These are phyloP conservation scores for Ogataea polymorpha DNA, from an alignment of 805 yeast species.

Conservation along the genomic window DNA sequence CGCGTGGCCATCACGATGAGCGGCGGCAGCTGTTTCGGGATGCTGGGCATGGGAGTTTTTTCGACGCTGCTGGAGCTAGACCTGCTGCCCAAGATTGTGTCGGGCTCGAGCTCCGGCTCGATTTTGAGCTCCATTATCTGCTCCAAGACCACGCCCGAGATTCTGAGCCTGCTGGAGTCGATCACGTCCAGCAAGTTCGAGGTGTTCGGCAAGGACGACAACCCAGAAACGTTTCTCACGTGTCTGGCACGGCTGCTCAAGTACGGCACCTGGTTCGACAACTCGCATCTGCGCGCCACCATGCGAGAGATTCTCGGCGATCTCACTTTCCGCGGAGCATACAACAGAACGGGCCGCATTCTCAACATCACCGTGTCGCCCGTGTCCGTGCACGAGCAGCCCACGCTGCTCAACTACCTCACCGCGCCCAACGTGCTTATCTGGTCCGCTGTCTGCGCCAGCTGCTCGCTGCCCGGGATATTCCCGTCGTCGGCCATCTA, in stretches of 20 bases:
- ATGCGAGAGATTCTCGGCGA: constrained; percentile 82
- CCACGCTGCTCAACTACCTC: constrained; percentile 72
- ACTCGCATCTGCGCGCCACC: constrained; percentile 63
- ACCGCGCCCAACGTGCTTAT: constrained; percentile 79
- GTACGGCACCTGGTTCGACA: constrained; percentile 88
- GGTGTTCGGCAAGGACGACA: constrained; percentile 47
- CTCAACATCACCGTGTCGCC: constrained; percentile 92
- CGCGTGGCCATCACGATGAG: constrained; percentile 91
- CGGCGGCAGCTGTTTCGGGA: constrained; percentile 94
- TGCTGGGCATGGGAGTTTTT: constrained; percentile 89
- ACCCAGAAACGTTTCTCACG: constrained; percentile 48
- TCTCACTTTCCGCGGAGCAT: constrained; percentile 90
- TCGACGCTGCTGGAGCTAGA: constrained; percentile 72
- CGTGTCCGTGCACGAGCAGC: constrained; percentile 87
- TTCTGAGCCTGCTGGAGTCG: constrained; percentile 51
- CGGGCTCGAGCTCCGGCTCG: constrained; percentile 96
- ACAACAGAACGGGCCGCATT: constrained; percentile 90
- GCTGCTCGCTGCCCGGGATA: constrained; percentile 91
- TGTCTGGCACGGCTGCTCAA: constrained; percentile 65
- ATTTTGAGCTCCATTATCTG: constrained; percentile 88
- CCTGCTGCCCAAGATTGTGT: constrained; percentile 78
- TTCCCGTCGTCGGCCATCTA: constrained; percentile 83
- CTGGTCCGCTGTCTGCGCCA: constrained; percentile 90
- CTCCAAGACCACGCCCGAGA: constrained; percentile 73
- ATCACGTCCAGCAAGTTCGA: constrained; percentile 57